Evolutionary conservation across 1,284 basidiomycete genomes (phyloP).

Genomic region (Ceratorhiza oryzae-sativae): DNA sequence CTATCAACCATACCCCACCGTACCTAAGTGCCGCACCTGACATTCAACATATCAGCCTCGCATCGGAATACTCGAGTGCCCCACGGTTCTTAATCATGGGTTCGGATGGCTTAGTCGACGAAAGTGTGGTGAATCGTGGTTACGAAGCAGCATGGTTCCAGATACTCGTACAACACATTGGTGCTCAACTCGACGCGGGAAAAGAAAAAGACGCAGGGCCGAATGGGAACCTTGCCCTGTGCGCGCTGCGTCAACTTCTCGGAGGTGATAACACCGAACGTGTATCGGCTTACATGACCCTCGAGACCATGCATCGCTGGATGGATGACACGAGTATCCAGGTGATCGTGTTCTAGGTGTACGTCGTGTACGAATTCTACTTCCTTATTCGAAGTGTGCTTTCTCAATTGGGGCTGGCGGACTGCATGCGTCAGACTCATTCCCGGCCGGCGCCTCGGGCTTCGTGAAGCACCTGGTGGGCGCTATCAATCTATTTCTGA

Average conservation of each 20-base stretch:
- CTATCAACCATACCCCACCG: conserved; percentile 68
- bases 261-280: conserved; percentile 62
- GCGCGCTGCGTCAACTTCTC: conserved; percentile 63
- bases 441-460: background rate
- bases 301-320: conserved; percentile 71
- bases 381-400: no score
- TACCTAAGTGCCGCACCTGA: conserved; percentile 73
- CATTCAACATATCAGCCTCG: conserved; percentile 62
- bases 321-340: conserved; percentile 73
- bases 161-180: background rate
- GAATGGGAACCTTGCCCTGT: conserved; percentile 61
- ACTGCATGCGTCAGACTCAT: background rate
- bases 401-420: no score
- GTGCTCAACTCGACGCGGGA: conserved; percentile 41
- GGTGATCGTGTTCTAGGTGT: conserved; percentile 61
- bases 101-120: conserved; percentile 66
- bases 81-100: conserved; percentile 64
- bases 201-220: conserved; percentile 43
- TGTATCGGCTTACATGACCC: conserved; percentile 66
- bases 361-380: background rate
- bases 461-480: background rate
- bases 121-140: background rate
- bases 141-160: conserved; percentile 38
- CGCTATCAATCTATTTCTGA: background rate
- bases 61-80: conserved; percentile 44